Conservation (phyloP, 1,284 basidiomycete genomes). For the Kalmanozyma brasiliensis region DNA sequence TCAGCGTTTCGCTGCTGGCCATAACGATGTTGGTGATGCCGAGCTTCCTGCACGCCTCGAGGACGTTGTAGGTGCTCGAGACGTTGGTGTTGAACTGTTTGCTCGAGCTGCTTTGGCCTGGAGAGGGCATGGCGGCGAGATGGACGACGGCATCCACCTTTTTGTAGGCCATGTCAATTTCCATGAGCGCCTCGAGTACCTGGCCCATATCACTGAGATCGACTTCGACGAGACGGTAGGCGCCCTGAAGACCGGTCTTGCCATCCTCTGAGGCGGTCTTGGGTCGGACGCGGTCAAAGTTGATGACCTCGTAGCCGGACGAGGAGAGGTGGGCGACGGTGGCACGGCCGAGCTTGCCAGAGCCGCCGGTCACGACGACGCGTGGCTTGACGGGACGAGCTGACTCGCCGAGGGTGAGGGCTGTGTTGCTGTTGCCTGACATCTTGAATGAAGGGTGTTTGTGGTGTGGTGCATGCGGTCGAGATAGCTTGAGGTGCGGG, state of each 20-base stretch:
- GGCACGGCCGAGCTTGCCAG: slow-evolving; percentile 67
- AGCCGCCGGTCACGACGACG: slow-evolving; percentile 68
- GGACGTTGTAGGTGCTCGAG: slow-evolving; percentile 68
- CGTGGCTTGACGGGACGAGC: slow-evolving; percentile 28
- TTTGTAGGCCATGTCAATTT: slow-evolving; percentile 66
- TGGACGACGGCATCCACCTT: slow-evolving; percentile 69
- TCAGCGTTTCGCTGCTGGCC: slow-evolving; percentile 68
- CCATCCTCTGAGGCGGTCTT: slow-evolving; percentile 61
- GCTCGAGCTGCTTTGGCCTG: slow-evolving; percentile 64
- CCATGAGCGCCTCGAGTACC: slow-evolving; percentile 62
- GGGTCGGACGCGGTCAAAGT: slow-evolving; percentile 57
- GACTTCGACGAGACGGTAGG: slow-evolving; percentile 56
- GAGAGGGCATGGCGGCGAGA: slow-evolving; percentile 68
- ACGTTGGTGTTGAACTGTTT: slow-evolving; percentile 69
- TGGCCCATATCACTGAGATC: slow-evolving; percentile 68
- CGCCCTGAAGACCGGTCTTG: slow-evolving; percentile 53
- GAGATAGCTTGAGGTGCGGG: too few relatives aligned
- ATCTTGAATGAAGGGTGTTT: too few relatives aligned
- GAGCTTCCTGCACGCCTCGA: slow-evolving; percentile 68
- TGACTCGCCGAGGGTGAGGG: slow-evolving; percentile 23
- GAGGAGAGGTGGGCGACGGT: slow-evolving; percentile 65
- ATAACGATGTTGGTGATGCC: slow-evolving; percentile 67
- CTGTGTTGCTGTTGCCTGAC: not conserved
- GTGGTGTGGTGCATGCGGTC: too few relatives aligned
- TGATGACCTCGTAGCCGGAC: slow-evolving; percentile 46